Evolutionary conservation across 2,329 filamentous ascomycete genomes (phyloP), one percentile per base, ranked within the genome.

Genomic region (Pyricularia grisea): DNA sequence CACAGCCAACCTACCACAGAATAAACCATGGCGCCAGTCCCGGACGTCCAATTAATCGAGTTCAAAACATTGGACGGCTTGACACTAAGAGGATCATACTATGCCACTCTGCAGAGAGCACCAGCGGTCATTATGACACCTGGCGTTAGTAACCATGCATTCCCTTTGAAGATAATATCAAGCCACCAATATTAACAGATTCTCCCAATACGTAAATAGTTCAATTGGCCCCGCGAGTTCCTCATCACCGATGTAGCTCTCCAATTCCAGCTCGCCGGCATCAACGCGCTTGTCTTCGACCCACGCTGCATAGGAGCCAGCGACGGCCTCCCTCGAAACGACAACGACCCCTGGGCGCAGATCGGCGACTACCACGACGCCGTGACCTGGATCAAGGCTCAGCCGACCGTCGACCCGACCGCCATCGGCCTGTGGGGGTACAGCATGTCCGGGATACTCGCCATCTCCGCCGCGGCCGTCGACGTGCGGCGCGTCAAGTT

Each of bases 61-160:
- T 67, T 67, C 66, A 42, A 42, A 27, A 67, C 66, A 0, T 42
- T 67, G 5, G 66, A 67, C n/a, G 66, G 66, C 42, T 28, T 67
- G 11, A 58, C 27, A 4, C 20, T 67, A 4, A 11, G 66, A 14
- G 66, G 66, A 3, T 67, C 27, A 11, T 42, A 50, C 31, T 67
- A 58, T 42, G 17, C 33, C 3, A 27, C 66, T 2, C 20, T 42
- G 9, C 28, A 50, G 11, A 17, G 25, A 5, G 36, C 31, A 28
- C 66, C 66, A 20, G 66, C 33, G 14, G 27, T 67, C 17, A 23
- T 67, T 9, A 55, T 67, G n/a, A 28, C 66, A 30, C 66, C 66
- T 17, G 66, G 66, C 20, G 66, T 67, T 12, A 50, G 42, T 30
- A 30, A 3, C 28, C 28, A 30, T 7, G 28, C 28, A 30, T 30